Percentiles rank a stretch among this genome's conserved stretches.
Conservation (phyloP, 768 basidiomycete species). For the Mycena belliarum region DNA sequence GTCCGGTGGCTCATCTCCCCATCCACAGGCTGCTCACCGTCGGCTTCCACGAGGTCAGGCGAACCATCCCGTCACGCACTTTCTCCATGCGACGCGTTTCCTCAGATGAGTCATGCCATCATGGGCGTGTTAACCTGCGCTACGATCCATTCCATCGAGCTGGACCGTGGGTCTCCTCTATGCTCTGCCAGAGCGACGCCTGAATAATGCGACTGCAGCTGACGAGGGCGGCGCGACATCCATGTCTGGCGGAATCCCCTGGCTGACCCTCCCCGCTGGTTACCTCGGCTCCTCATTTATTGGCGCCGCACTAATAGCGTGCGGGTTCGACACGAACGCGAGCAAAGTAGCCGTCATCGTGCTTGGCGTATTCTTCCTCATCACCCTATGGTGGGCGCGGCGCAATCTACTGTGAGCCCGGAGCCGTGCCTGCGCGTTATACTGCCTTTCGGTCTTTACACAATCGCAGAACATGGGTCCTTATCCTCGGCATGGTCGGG, state of each 20-base stretch:
- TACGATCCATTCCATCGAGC: slow-evolving; percentile 80
- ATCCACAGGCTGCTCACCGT: slow-evolving; percentile 71
- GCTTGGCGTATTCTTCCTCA: slow-evolving; percentile 81
- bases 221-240: slow-evolving; percentile 86
- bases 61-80: background rate
- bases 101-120: slow-evolving; percentile 84
- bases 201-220: slow-evolving; percentile 41
- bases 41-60: slow-evolving; percentile 80
- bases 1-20: background rate
- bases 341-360: slow-evolving; percentile 82
- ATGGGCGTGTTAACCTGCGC: slow-evolving; percentile 82
- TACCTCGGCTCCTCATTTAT: slow-evolving; percentile 86
- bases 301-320: slow-evolving; percentile 83
- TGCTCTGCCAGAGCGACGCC: background rate
- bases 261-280: slow-evolving; percentile 79
- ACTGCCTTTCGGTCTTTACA: background rate
- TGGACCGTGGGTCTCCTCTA: slow-evolving; percentile 66
- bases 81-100: slow-evolving; percentile 4
- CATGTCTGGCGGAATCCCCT: slow-evolving; percentile 85
- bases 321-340: slow-evolving; percentile 87
- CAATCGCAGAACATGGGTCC: slow-evolving; percentile 64
- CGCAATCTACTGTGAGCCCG: slow-evolving; percentile 73
- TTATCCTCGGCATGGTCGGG: slow-evolving; percentile 79
- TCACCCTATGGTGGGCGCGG: slow-evolving; percentile 89
- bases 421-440: slow-evolving; percentile 9